A percentile compares a stretch with the other conserved stretches of the same genome.
These are phyloP conservation scores for Pinus tabuliformis DNA, from an alignment of 75 land plant genomes.

Conservation along the genomic window DNA sequence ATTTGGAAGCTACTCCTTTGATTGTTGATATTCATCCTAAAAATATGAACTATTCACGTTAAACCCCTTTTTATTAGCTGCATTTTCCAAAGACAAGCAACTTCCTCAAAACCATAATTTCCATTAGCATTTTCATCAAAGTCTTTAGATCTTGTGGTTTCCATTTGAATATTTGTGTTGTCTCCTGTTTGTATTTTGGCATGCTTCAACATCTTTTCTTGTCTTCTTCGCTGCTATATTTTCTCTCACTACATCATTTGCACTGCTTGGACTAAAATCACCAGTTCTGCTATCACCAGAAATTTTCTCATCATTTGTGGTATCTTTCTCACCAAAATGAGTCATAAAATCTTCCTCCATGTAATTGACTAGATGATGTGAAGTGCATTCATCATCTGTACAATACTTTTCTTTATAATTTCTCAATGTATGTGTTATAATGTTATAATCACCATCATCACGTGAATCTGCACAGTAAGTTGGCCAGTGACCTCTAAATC, in stretches of 20 bases:
- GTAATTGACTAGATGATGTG: constrained; percentile 23
- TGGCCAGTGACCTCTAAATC: constrained; percentile 12
- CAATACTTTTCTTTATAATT: constrained; percentile 22
- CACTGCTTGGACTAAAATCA: constrained; percentile 13
- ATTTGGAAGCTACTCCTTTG: too few species aligned
- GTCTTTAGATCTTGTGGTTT: too few species aligned
- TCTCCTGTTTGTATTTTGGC: too few species aligned
- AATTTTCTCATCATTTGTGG: constrained; percentile 8
- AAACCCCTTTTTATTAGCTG: too few species aligned
- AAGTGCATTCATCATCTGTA: constrained; percentile 27
- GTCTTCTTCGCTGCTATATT: neutral
- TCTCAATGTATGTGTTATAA: constrained; percentile 27
- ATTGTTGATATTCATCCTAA: too few species aligned
- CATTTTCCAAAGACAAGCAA: too few species aligned
- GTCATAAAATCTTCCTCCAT: constrained; percentile 54
- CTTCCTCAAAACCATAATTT: too few species aligned
- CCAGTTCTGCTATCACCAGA: constrained; percentile 8
- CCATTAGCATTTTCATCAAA: too few species aligned
- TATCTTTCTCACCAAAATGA: constrained; percentile 27
- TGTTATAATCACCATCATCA: constrained; percentile 41
- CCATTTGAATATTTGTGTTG: too few species aligned
- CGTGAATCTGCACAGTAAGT: constrained; percentile 19
- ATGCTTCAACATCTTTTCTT: neutral
- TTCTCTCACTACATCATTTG: neutral
- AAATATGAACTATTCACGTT: too few species aligned